Evolutionary conservation across 257 asterid genomes (phyloP).

Genomic region (Haberlea rhodopensis): DNA sequence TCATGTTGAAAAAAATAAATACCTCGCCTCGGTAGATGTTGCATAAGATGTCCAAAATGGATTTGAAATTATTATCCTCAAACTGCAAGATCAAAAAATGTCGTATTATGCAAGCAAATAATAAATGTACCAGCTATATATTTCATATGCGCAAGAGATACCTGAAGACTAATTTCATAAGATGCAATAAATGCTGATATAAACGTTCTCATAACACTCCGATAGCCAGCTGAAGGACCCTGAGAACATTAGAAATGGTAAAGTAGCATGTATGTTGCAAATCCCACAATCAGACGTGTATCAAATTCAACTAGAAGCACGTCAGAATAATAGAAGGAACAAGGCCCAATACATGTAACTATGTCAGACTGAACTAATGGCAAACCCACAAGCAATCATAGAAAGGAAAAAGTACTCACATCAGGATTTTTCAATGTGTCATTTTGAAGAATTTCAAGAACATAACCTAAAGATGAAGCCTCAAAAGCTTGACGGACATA

Average conservation of each 20-base stretch:
- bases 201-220: constrained; percentile 81
- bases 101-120: constrained; percentile 23
- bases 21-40: constrained; percentile 92
- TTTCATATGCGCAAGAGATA: constrained; percentile 30
- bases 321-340: not conserved
- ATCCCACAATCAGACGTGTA: constrained; percentile 12
- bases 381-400: constrained; percentile 16
- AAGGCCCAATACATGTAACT: not conserved
- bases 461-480: constrained; percentile 64
- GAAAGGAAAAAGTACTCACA: constrained; percentile 45
- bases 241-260: constrained; percentile 31
- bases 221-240: constrained; percentile 79
- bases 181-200: constrained; percentile 85
- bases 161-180: constrained; percentile 91
- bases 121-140: constrained; percentile 11
- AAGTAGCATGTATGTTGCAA: constrained; percentile 11
- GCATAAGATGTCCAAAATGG: constrained; percentile 76
- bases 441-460: constrained; percentile 73
- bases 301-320: constrained; percentile 4
- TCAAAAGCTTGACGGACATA: constrained; percentile 94
- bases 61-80: constrained; percentile 63
- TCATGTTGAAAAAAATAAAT: constrained; percentile 20
- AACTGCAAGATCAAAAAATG: constrained; percentile 48
- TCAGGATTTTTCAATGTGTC: constrained; percentile 69
- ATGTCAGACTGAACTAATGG: constrained; percentile 14